phyloP scores from a whole-genome alignment of 352 stramenopile species.

The Saprolegnia diclina region DNA sequence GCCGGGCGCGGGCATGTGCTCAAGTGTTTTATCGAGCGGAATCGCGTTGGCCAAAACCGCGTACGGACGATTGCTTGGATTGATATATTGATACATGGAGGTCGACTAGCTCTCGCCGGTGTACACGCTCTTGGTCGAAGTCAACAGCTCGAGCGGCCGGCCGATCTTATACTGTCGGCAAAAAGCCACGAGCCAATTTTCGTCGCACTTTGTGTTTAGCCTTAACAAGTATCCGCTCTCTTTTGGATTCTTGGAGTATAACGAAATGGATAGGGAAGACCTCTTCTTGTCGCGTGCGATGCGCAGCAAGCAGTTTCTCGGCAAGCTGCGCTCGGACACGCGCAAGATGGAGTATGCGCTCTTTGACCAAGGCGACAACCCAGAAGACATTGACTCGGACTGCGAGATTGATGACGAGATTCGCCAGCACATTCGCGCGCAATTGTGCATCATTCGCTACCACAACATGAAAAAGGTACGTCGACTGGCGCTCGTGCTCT shows the following conservation, averaged over 20 bases:
- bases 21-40: conserved; percentile 87
- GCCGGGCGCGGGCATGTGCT: conserved; percentile 70
- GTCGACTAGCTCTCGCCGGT: conserved; percentile 63
- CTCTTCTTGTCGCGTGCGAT: conserved; percentile 71
- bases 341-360: conserved; percentile 81
- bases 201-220: conserved; percentile 83
- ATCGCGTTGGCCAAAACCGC: conserved; percentile 71
- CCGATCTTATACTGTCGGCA: conserved; percentile 81
- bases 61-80: too few species aligned
- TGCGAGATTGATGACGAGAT: conserved; percentile 74
- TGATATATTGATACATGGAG: too few species aligned
- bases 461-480: conserved; percentile 65
- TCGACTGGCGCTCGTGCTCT: neutral
- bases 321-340: conserved; percentile 75
- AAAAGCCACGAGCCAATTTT: conserved; percentile 64
- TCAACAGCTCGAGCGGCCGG: conserved; percentile 78
- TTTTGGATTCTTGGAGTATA: neutral
- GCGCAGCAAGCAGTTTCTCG: conserved; percentile 81
- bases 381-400: conserved; percentile 76
- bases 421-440: conserved; percentile 62
- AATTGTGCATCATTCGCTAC: conserved; percentile 66
- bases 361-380: conserved; percentile 82
- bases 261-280: conserved; percentile 45
- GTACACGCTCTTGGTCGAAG: conserved; percentile 76
- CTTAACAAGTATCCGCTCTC: conserved; percentile 49